Conservation (phyloP, 441 rosid species). For the Arabidopsis hybrid region DNA sequence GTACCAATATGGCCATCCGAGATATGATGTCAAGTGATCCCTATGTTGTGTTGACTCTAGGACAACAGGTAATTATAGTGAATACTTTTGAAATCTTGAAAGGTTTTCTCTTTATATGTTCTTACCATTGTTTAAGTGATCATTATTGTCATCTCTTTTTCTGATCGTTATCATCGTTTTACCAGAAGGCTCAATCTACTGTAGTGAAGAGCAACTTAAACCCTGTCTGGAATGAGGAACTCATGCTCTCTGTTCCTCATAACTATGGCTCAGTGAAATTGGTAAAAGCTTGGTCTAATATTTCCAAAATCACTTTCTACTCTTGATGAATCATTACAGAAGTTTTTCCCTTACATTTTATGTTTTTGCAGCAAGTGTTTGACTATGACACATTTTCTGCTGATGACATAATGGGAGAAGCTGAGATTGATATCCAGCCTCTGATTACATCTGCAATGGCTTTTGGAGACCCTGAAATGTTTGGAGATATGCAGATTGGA, state of each 20-base stretch:
- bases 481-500: constrained; percentile 72
- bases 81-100: neutral
- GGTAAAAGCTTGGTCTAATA: constrained; percentile 51
- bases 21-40: constrained; percentile 99
- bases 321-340: neutral
- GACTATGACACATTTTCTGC: constrained; percentile 87
- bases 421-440: constrained; percentile 88
- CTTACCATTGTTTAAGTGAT: neutral
- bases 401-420: constrained; percentile 95
- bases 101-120: neutral
- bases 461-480: constrained; percentile 59
- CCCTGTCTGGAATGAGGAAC: constrained; percentile 93
- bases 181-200: constrained; percentile 72
- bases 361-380: constrained; percentile 70
- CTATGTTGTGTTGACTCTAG: constrained; percentile 79
- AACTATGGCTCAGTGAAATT: constrained; percentile 76
- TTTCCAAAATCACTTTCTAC: neutral
- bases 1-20: constrained; percentile 86
- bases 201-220: constrained; percentile 82
- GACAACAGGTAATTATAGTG: constrained; percentile 70
- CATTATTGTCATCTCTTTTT: neutral
- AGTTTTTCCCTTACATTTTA: neutral
- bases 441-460: constrained; percentile 83
- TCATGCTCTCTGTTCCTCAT: constrained; percentile 87
- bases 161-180: constrained; percentile 37